Conservation (phyloP, 108 stramenopile genomes). For the Pseudonitzschia delicatissima region DNA sequence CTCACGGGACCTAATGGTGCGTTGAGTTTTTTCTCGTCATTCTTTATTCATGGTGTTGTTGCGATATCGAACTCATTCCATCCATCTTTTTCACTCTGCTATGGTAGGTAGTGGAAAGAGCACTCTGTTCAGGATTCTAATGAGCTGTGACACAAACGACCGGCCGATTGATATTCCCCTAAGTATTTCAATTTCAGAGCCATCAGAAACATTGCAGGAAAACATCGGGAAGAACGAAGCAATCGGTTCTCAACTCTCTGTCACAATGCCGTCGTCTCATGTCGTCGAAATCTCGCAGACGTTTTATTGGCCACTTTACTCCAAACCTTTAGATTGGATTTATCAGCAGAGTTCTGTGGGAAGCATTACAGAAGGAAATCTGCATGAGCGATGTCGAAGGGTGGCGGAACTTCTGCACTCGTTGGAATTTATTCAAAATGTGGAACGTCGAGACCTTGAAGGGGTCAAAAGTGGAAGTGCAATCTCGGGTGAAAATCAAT, state of each 20-base stretch:
- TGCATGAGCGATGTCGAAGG: conserved; percentile 22
- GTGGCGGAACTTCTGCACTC: conserved; percentile 66
- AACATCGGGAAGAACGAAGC: not conserved
- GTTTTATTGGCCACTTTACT: conserved; percentile 86
- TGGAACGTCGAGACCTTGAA: not conserved
- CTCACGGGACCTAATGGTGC: conserved; percentile 56
- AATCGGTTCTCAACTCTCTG: conserved; percentile 49
- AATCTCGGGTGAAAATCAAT: conserved; percentile 5
- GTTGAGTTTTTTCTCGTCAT: not conserved
- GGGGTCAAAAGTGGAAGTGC: not conserved
- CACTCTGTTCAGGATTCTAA: conserved; percentile 73
- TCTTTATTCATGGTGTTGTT: conserved; percentile 7
- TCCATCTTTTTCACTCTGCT: not conserved
- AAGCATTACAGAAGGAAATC: conserved; percentile 27
- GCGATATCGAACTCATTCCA: conserved; percentile 23
- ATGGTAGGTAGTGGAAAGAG: conserved; percentile 53
- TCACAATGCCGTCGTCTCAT: conserved; percentile 80
- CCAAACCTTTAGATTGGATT: conserved; percentile 85
- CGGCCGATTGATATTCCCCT: conserved; percentile 68
- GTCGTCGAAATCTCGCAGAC: conserved; percentile 84
- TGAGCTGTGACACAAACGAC: conserved; percentile 78
- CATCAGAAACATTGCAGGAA: conserved; percentile 38
- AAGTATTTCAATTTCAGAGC: conserved; percentile 67
- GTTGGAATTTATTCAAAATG: conserved; percentile 62
- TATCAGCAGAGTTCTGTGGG: conserved; percentile 58